These are phyloP conservation scores for Mycosarcoma maydis DNA, from an alignment of 1,284 basidiomycete species.

Conservation along the genomic window DNA sequence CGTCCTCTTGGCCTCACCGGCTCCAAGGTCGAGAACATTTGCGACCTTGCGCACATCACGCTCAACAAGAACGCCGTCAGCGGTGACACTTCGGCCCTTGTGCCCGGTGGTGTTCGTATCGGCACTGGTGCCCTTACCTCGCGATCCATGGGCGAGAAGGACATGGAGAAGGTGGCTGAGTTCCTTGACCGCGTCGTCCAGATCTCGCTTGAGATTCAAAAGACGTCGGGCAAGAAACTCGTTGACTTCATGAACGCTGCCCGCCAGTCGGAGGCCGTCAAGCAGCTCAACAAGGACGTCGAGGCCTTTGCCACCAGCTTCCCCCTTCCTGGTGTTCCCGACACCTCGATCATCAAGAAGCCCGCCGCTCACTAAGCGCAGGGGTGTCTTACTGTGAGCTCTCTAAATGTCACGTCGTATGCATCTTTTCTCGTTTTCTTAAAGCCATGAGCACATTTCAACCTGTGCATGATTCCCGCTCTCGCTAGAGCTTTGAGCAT, in stretches of 20 bases:
- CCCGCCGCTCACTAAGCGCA: slow-evolving; percentile 47
- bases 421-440: slow-evolving; percentile 26
- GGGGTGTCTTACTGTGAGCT: background rate
- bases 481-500: slow-evolving; percentile 3
- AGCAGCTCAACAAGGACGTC: slow-evolving; percentile 79
- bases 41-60: slow-evolving; percentile 88
- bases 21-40: slow-evolving; percentile 98
- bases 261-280: slow-evolving; percentile 78
- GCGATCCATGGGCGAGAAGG: slow-evolving; percentile 87
- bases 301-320: slow-evolving; percentile 81
- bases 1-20: slow-evolving; percentile 94
- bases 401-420: slow-evolving; percentile 16
- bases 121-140: slow-evolving; percentile 94
- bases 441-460: slow-evolving; percentile 38
- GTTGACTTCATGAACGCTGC: slow-evolving; percentile 91
- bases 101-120: slow-evolving; percentile 96
- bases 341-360: slow-evolving; percentile 70
- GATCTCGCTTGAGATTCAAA: slow-evolving; percentile 72
- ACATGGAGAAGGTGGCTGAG: slow-evolving; percentile 84
- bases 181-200: slow-evolving; percentile 71
- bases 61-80: slow-evolving; percentile 90
- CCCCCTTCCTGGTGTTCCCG: slow-evolving; percentile 89
- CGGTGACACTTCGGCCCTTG: slow-evolving; percentile 90
- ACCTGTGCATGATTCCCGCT: slow-evolving; percentile 50
- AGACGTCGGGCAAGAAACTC: slow-evolving; percentile 92